Conservation (phyloP, 257 asterid species). For the Coffea eugenioides region DNA sequence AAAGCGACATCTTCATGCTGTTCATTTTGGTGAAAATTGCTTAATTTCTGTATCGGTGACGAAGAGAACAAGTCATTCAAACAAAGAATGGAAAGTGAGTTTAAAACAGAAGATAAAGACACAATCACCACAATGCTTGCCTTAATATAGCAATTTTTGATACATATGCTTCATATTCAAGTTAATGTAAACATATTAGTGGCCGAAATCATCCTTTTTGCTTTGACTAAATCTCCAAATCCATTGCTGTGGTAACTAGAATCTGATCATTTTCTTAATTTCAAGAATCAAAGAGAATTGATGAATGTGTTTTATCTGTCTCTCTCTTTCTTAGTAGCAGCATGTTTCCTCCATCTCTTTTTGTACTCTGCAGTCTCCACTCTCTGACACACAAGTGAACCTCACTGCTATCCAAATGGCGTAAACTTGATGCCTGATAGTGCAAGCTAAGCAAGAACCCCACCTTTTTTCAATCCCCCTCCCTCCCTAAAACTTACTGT, state of each 20-base stretch:
- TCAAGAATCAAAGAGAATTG: slow-evolving; percentile 9
- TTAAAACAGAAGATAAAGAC: slow-evolving; percentile 14
- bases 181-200: background rate
- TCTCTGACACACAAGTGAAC: slow-evolving; percentile 36
- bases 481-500: slow-evolving; percentile 15
- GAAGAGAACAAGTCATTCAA: background rate
- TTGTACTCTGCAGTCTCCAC: slow-evolving; percentile 40
- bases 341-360: background rate
- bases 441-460: slow-evolving; percentile 91
- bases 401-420: slow-evolving; percentile 63
- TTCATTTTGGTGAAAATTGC: background rate
- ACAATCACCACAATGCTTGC: slow-evolving; percentile 28
- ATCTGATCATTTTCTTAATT: background rate
- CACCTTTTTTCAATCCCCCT: slow-evolving; percentile 25
- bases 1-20: background rate
- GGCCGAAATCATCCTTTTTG: slow-evolving; percentile 12
- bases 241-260: background rate
- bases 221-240: slow-evolving; percentile 2
- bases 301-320: background rate
- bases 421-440: slow-evolving; percentile 85
- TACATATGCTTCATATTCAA: slow-evolving; percentile 15
- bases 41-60: background rate
- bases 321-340: background rate
- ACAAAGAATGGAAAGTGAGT: slow-evolving; percentile 18
- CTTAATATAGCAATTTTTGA: slow-evolving; percentile 22